Base-by-base conservation (phyloP, 768 basidiomycete species). In the Chalciporus chontae region DNA sequence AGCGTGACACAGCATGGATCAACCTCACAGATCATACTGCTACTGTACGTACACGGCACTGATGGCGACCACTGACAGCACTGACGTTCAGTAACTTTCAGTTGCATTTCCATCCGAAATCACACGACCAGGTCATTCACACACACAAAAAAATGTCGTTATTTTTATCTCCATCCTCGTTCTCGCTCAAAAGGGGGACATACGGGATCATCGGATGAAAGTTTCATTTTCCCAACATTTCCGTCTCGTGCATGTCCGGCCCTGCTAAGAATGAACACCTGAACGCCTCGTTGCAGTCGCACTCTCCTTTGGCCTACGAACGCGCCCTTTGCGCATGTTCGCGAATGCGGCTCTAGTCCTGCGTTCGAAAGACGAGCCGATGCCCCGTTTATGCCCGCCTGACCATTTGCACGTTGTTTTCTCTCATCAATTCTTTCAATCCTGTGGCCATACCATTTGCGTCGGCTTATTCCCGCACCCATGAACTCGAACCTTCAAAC, bases 321-420 rank as follows among this genome's bases (percentile, higher is more conserved):
- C 43, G 43, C 43, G 29, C 43, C 43, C 43, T 43, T 43, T 19
- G 29, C 10, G 43, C 43, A 18, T 43, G 43, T 43, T 43, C 31
- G n/a, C 8, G 29, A 29, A 32, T 21, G 9, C 29, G 8, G 17
- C 26, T 27, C 11, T 24, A 43, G 41, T 43, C 8, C 26, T 26
- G 43, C 31, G 31, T 11, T 10, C 43, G 11, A 43, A 31, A 31
- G 29, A 9, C 10, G 10, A 31, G 27, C 26, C 41, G 24, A 43
- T 24, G n/a, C 18, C 43, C 43, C 29, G 18, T 11, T 32, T 43
- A 31, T 43, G 7, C 29, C 43, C 43, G 29, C 42, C 18, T 4
- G 18, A 15, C 6, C 26, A 17, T n/a, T 14, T 17, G 17, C 23
- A 26, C 24, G 27, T 17, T 15, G 18, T n/a, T n/a, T 7, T 43